Evolutionary conservation across 1,284 basidiomycete species (phyloP).

Genomic region (Pseudozyma hubeiensis): DNA sequence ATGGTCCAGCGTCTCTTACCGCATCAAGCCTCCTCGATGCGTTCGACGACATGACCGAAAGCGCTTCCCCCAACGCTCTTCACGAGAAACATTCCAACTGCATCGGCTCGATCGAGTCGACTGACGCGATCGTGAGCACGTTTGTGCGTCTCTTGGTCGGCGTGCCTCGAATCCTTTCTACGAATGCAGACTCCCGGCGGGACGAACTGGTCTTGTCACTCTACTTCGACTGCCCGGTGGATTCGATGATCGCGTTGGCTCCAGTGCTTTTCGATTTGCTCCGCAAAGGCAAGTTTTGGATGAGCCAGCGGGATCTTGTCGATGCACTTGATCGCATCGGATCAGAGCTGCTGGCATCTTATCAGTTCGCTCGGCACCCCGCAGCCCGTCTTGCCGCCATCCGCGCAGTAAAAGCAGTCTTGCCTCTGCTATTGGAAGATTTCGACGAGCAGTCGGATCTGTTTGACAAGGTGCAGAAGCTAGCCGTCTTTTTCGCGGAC

Average conservation of each 20-base stretch:
- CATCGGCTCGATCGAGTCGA: neutral
- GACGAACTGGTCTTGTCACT: slow-evolving; percentile 25
- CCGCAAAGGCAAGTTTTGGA: slow-evolving; percentile 17
- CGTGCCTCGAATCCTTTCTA: slow-evolving; percentile 24
- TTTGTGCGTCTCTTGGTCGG: slow-evolving; percentile 14
- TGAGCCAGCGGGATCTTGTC: slow-evolving; percentile 34
- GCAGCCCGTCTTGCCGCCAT: slow-evolving; percentile 25
- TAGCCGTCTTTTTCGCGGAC: slow-evolving; percentile 38
- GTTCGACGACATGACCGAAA: slow-evolving; percentile 33
- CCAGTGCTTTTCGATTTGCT: slow-evolving; percentile 29
- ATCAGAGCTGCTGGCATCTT: slow-evolving; percentile 33
- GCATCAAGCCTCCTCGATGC: slow-evolving; percentile 7
- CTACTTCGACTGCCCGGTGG: slow-evolving; percentile 31
- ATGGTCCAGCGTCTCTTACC: slow-evolving; percentile 1
- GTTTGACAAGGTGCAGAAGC: slow-evolving; percentile 35
- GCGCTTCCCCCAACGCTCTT: slow-evolving; percentile 3
- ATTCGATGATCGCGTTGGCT: slow-evolving; percentile 8
- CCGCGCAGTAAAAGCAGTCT: slow-evolving; percentile 10
- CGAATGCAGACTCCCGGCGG: slow-evolving; percentile 6
- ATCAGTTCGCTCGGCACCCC: slow-evolving; percentile 22
- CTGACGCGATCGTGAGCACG: slow-evolving; percentile 9
- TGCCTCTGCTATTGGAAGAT: slow-evolving; percentile 23
- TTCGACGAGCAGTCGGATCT: slow-evolving; percentile 31
- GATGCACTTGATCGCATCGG: slow-evolving; percentile 44
- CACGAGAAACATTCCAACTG: neutral